Base-by-base conservation (phyloP, 2,329 filamentous ascomycete species). In the Conoideocrella luteorostrata region DNA sequence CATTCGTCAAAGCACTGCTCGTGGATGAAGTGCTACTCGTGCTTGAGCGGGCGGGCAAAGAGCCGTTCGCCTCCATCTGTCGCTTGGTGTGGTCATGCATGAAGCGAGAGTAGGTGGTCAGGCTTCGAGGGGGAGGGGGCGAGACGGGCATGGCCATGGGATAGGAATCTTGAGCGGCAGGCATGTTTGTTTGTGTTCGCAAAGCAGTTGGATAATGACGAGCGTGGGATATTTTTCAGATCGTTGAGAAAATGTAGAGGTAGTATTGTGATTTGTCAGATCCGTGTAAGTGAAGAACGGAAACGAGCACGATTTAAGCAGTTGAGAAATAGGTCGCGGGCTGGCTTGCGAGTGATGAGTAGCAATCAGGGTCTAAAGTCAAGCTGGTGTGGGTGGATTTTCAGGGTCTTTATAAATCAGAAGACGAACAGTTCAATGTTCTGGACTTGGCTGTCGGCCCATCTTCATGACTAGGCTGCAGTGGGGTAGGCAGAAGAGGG, bases 71-170 rank as follows among this genome's bases (percentile, higher is more conserved):
- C 48, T 83, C 77, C 76, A 84, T 81, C 58, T 82, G 80, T 44
- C 72, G 68, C 67, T 79, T 80, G 48, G 80, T 84, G 64, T 84
- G 78, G 43, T 75, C 70, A 56, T 79, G 77, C 75, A 84, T 84
- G 45, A 70, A 75, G 47, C 71, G 72, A 12, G 78, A 66, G 53
- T 84, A 84, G 40, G 61, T 75, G 5, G 72, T 72, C 50, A 76
- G 70, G 50, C 72, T 72, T 36, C 69, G 67, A 10, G 64, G 66
- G 41, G 66, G 63, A 52, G 64, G 58, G 20, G 63, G 59, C 43
- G 64, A 67, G 47, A 54, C 49, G 46, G 65, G 63, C 40, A 67
- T 61, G 50, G 57, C 55, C 32, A 61, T 54, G 43, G 62, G 55
- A 45, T 60, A 65, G n/a, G 48, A 48, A 67, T 59, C 72, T 67